phyloP scores from a whole-genome alignment of 2,329 filamentous ascomycete species.

The Neurospora crassa region DNA sequence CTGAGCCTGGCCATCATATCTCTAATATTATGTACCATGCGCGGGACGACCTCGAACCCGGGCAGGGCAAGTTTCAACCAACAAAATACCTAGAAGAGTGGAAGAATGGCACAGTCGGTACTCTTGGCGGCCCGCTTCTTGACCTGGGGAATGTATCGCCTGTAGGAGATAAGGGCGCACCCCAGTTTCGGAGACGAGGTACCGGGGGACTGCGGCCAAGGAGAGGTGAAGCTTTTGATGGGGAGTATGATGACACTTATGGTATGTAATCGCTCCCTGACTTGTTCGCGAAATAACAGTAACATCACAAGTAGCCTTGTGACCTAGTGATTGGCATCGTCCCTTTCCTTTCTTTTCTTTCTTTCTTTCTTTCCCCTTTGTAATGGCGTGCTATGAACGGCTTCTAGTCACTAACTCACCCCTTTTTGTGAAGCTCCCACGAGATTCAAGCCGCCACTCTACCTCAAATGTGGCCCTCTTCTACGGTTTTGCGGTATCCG shows the following conservation, averaged over 20 bases:
- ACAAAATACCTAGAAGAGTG: slow-evolving; percentile 61
- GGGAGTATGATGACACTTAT: slow-evolving; percentile 55
- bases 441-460: slow-evolving; percentile 72
- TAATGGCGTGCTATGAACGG: not conserved
- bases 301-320: not conserved
- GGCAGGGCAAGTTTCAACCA: slow-evolving; percentile 48
- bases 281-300: not conserved
- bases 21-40: slow-evolving; percentile 34
- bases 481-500: slow-evolving; percentile 82
- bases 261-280: slow-evolving; percentile 28
- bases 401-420: slow-evolving; percentile 8
- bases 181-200: slow-evolving; percentile 35
- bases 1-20: slow-evolving; percentile 26
- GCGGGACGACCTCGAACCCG: slow-evolving; percentile 33
- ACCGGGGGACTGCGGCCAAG: slow-evolving; percentile 39
- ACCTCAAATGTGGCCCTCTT: slow-evolving; percentile 82
- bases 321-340: not conserved
- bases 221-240: slow-evolving; percentile 55
- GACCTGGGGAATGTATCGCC: slow-evolving; percentile 40
- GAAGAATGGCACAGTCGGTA: slow-evolving; percentile 57
- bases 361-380: too few relatives aligned
- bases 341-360: not conserved
- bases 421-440: slow-evolving; percentile 39
- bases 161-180: slow-evolving; percentile 38
- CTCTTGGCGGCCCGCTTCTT: slow-evolving; percentile 47